Evolutionary conservation across 495 filamentous ascomycete genomes (phyloP), one percentile per base, ranked within the genome.

Genomic region (Parmelia sp.): DNA sequence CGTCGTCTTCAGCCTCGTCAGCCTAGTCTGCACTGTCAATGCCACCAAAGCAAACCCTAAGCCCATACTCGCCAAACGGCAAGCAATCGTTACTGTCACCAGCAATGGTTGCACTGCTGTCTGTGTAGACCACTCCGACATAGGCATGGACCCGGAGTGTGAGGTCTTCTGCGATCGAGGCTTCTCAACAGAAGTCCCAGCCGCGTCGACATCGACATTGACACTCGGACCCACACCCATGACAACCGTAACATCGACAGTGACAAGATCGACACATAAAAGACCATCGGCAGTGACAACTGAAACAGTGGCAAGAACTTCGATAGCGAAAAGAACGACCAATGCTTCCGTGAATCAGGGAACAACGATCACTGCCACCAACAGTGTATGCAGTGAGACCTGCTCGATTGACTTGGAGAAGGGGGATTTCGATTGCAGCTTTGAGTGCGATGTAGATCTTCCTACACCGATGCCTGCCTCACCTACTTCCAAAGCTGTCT

Each of bases 1-100:
- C 40, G 49, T 51, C 33, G 15, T 47, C 53, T 31, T 66, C 21
- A 51, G 51, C 64, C 42, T 66, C 23, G 39, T 58, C 23, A 51
- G 58, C 53, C 35, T 66, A 39, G 51, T 31, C 33, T 62, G 49
- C 59, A 66, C 57, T 0, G 42, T 58, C 51, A 61, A n/a, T 21
- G 58, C 64, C 36, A 64, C 1, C 33, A 29, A 27, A 37, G 33
- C 23, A 11, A 64, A 27, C 5, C 31, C 33, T 59, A 49, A 59
- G 57, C 61, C 53, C 47, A 14, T 19, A 2, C 37, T 57, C 39
- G 51, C 61, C 4, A 63, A 57, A 63, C 8, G 62, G 23, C 31
- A 36, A 45, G 25, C 37, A 31, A 4, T 23, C 5, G 36, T 21
- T 39, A 44, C 37, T n/a, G 44, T 49, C 35, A 62, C 61, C 61